These are phyloP conservation scores for Polytrichum formosum DNA, from an alignment of 225 moss, liverwort and hornwort genomes.

Conservation along the genomic window DNA sequence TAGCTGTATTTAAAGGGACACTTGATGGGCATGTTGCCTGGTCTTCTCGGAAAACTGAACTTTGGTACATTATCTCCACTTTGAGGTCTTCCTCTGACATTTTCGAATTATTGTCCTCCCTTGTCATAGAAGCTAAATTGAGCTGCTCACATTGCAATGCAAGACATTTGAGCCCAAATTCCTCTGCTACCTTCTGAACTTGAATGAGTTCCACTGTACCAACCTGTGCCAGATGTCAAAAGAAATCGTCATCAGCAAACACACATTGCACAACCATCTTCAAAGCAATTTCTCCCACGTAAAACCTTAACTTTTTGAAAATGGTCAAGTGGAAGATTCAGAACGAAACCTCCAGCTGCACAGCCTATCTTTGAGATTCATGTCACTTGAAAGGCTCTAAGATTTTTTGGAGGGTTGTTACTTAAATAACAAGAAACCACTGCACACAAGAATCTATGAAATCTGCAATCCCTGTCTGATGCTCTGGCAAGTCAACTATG, in stretches of 20 bases:
- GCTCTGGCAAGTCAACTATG: too few species aligned
- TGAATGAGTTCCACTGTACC: constrained; percentile 39
- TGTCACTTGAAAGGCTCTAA: too few species aligned
- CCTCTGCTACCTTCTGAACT: constrained; percentile 55
- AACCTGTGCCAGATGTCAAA: constrained; percentile 39
- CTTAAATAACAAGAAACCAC: too few species aligned
- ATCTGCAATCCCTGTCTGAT: too few species aligned
- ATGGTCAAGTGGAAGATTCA: too few species aligned
- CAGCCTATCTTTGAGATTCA: too few species aligned
- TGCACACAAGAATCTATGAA: too few species aligned
- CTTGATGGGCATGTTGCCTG: constrained; percentile 14
- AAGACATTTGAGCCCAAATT: constrained; percentile 63
- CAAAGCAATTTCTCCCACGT: too few species aligned
- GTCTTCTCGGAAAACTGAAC: constrained; percentile 13
- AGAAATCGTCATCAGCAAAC: neutral
- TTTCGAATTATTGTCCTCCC: constrained; percentile 17
- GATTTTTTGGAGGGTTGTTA: too few species aligned
- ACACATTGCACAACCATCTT: too few species aligned
- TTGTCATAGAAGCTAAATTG: constrained; percentile 17
- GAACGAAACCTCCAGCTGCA: too few species aligned
- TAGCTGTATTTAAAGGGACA: constrained; percentile 35
- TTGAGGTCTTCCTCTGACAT: constrained; percentile 12
- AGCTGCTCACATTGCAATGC: constrained; percentile 58
- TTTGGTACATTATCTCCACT: constrained; percentile 41
- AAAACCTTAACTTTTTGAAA: too few species aligned